These are phyloP conservation scores for Raffaelea albimanens DNA, from an alignment of 2,329 filamentous ascomycete genomes.

Conservation along the genomic window DNA sequence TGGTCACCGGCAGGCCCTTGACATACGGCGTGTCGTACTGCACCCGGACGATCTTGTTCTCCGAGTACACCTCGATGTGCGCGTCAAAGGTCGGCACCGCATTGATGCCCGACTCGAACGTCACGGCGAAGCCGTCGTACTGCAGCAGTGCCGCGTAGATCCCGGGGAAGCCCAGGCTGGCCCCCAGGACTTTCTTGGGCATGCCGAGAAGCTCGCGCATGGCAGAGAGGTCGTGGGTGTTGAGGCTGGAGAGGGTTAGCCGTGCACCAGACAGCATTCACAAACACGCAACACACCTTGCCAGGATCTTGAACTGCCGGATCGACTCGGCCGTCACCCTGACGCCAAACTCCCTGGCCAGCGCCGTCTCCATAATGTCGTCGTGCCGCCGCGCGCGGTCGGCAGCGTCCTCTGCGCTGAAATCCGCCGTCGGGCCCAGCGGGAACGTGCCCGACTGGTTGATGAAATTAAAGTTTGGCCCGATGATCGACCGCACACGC, in stretches of 20 bases:
- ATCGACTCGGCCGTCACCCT: constrained; percentile 16
- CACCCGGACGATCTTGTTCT: constrained; percentile 43
- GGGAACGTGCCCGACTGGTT: constrained; percentile 38
- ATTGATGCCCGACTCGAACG: constrained; percentile 49
- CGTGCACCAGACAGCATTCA: background rate
- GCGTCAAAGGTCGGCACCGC: constrained; percentile 43
- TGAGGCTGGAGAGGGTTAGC: constrained; percentile 22
- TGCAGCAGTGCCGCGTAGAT: constrained; percentile 32
- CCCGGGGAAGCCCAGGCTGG: constrained; percentile 22
- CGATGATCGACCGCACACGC: constrained; percentile 34
- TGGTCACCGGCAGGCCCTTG: constrained; percentile 42
- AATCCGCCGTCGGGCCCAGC: constrained; percentile 31
- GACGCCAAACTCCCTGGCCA: constrained; percentile 22
- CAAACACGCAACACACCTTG: constrained; percentile 7
- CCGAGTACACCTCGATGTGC: constrained; percentile 40
- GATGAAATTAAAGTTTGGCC: constrained; percentile 41
- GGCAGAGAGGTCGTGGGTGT: constrained; percentile 42
- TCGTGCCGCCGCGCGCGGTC: constrained; percentile 14
- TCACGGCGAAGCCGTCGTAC: constrained; percentile 37
- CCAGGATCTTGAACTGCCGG: constrained; percentile 17
- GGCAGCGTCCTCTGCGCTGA: constrained; percentile 16
- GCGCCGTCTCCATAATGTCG: constrained; percentile 20
- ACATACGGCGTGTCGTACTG: constrained; percentile 49
- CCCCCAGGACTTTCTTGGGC: constrained; percentile 29
- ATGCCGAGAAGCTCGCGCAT: constrained; percentile 46